phyloP scores from a whole-genome alignment of 192 early-diverging fungal genomes.

The Rhizophagus clarus region DNA sequence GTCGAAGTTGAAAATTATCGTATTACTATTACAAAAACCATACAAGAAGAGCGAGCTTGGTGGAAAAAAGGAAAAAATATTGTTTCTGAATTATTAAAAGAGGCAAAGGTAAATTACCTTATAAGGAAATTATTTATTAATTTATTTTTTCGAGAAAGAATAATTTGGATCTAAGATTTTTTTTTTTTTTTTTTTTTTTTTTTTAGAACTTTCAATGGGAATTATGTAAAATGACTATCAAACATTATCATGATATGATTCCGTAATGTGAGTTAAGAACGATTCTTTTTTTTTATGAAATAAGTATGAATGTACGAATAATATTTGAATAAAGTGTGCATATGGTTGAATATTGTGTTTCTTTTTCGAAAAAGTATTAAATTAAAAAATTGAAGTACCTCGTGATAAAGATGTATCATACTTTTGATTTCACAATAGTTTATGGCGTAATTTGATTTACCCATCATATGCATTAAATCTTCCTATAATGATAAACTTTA shows the following conservation, averaged over 20 bases:
- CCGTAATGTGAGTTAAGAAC: neutral
- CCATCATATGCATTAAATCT: too few species aligned
- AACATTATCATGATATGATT: slow-evolving; percentile 8
- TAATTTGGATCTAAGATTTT: neutral
- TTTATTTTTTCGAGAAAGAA: too few species aligned
- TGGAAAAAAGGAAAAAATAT: neutral
- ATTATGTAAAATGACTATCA: slow-evolving; percentile 3
- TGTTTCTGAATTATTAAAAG: slow-evolving; percentile 4
- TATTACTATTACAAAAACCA: neutral
- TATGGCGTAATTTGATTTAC: too few species aligned
- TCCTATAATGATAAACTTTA: too few species aligned
- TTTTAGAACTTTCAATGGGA: slow-evolving; percentile 9
- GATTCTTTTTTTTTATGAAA: too few species aligned
- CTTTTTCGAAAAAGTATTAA: too few species aligned
- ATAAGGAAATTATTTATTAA: neutral
- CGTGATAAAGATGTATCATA: too few species aligned
- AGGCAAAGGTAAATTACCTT: neutral
- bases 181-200: neutral
- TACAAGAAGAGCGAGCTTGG: neutral
- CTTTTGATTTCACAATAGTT: too few species aligned
- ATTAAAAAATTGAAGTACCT: too few species aligned
- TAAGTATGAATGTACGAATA: too few species aligned
- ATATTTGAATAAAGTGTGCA: too few species aligned
- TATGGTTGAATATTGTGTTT: too few species aligned
- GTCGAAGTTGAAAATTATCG: neutral